Percentiles rank a stretch among this genome's conserved stretches.
These are phyloP conservation scores for Schizophyllum amplum DNA, from an alignment of 1,284 basidiomycete genomes.

Conservation along the genomic window DNA sequence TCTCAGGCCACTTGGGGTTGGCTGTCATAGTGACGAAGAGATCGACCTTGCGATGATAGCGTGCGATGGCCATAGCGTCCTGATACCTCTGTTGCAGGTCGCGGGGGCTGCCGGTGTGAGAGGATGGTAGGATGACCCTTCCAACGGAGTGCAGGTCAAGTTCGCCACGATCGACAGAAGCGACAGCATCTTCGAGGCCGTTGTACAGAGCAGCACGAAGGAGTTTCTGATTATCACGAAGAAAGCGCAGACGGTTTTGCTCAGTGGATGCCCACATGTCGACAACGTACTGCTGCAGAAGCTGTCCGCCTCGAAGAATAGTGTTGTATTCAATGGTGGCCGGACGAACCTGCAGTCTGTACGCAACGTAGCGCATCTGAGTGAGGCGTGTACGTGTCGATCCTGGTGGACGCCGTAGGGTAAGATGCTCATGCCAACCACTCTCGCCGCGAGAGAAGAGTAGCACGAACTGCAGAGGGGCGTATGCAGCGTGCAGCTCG, in stretches of 20 bases:
- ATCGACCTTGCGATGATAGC: slow-evolving; percentile 24
- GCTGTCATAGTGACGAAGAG: slow-evolving; percentile 40
- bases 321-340: slow-evolving; percentile 15
- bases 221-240: slow-evolving; percentile 24
- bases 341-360: slow-evolving; percentile 20
- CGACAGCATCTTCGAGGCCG: slow-evolving; percentile 27
- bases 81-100: slow-evolving; percentile 34
- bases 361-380: slow-evolving; percentile 23
- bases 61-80: slow-evolving; percentile 34
- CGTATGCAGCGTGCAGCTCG: slow-evolving; percentile 27
- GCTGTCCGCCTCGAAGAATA: slow-evolving; percentile 26
- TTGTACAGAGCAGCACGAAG: slow-evolving; percentile 29
- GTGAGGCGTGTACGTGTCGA: slow-evolving; percentile 15
- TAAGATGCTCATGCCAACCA: slow-evolving; percentile 30
- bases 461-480: slow-evolving; percentile 26
- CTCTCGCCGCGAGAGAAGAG: slow-evolving; percentile 24
- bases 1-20: slow-evolving; percentile 38
- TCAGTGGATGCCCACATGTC: slow-evolving; percentile 27
- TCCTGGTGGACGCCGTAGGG: slow-evolving; percentile 6
- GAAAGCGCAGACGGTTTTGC: slow-evolving; percentile 22
- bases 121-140: slow-evolving; percentile 31
- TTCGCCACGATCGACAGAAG: slow-evolving; percentile 12
- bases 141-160: slow-evolving; percentile 25
- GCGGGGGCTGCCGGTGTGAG: slow-evolving; percentile 27
- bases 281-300: slow-evolving; percentile 32